Evolutionary conservation across 352 stramenopile species (phyloP), one percentile per base, ranked within the genome.

Genomic region (Pythium aquatile): DNA sequence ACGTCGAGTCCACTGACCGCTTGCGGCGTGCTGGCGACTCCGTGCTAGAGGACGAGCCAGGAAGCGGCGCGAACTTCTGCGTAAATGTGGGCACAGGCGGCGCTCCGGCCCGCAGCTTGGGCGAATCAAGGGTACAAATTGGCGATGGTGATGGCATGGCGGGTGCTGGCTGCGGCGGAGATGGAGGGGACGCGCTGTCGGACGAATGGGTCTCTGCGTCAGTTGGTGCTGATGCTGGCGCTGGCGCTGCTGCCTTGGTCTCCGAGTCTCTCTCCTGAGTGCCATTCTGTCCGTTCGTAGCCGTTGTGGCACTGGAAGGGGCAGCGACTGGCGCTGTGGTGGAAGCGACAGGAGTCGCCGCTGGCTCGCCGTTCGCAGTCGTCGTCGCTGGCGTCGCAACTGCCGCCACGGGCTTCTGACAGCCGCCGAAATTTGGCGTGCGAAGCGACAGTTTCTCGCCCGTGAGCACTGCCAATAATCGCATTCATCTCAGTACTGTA

Each of bases 391-490:
- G 24, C 20, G 28, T 39, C 48, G 33, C 35, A 33, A 8, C 20
- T 16, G 37, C 17, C 13, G 14, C 6, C 49, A 2, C 6, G 11
- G 16, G 51, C 20, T 51, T 28, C 44, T 30, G 9, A 32, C 47
- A 28, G 55, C 35, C 55, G n/a, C 39, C 37, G 33, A 86, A 86
- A 40, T 74, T 72, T 1, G 78, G 76, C 44, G 74, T 68, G 16
- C 63, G 66, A 44, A 74, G 37, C 14, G 74, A 74, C 33, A 83
- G 29, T 40, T 55, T 58, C 35, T 83, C 67, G 2, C 78, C 78
- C 13, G 66, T 80, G 35, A 86, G 61, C 33, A 83, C 78, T 83
- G 55, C n/a, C 35, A 20, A 52, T 1, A 20, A 26, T 29, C 6
- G 64, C 29, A 37, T 20, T 17, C 46, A 32, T 35, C 32, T 60